Conservation (phyloP, 495 filamentous ascomycete genomes). For the Friedmanniomyces simplex region DNA sequence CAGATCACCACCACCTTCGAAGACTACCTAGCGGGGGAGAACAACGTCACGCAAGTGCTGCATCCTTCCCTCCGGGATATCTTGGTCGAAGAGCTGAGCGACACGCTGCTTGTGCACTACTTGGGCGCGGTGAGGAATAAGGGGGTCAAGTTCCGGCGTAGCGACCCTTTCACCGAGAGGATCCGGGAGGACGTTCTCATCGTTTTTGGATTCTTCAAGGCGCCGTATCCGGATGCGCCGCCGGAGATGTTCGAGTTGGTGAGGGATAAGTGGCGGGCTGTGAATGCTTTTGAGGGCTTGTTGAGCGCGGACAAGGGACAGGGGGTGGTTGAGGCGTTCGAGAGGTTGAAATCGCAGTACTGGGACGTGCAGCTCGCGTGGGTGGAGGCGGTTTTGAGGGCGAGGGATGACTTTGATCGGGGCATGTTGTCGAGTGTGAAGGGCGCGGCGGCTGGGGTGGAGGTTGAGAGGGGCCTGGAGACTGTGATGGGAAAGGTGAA, state of each 20-base stretch:
- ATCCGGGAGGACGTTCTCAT: conserved; percentile 81
- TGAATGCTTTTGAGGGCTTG: conserved; percentile 66
- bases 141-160: conserved; percentile 74
- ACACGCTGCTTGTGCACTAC: conserved; percentile 79
- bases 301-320: conserved; percentile 60
- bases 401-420: conserved; percentile 86
- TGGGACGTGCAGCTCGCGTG: conserved; percentile 93
- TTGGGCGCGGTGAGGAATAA: conserved; percentile 81
- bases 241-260: conserved; percentile 60
- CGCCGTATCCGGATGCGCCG: conserved; percentile 25
- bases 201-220: conserved; percentile 62
- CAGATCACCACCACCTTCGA: conserved; percentile 87
- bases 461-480: conserved; percentile 64
- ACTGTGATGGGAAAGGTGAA: conserved; percentile 87
- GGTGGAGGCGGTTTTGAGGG: conserved; percentile 87
- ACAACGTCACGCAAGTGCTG: conserved; percentile 69
- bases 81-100: conserved; percentile 77
- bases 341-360: conserved; percentile 70
- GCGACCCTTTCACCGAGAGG: conserved; percentile 76
- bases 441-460: conserved; percentile 71
- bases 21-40: conserved; percentile 58
- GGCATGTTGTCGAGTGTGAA: conserved; percentile 80
- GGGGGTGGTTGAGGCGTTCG: conserved; percentile 61
- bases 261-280: conserved; percentile 84
- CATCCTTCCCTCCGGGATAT: conserved; percentile 82